Base-by-base conservation (phyloP, 108 stramenopile genomes). In the Fragilariopsis cylindrus region DNA sequence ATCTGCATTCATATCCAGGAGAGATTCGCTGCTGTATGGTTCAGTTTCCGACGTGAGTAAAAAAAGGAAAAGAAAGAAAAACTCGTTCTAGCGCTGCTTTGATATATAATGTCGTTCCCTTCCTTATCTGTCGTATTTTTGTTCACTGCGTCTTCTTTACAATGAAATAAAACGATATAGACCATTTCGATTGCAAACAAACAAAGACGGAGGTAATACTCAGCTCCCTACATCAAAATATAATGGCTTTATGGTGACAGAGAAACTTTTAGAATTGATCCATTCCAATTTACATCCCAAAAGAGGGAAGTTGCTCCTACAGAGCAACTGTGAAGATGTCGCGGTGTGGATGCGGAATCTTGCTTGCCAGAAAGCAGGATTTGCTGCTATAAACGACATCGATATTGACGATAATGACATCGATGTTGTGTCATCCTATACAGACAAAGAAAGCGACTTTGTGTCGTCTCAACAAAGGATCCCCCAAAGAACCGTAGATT, bases 301-400 rank as follows among this genome's bases (percentile, higher is more conserved):
- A 21, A 56, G 69, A 54, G 88, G 91, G 52, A 55, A 49, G 18
- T 49, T 93, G 21, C 52, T 91, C 0, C 55, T 93, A 7, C 92
- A 93, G 77, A 84, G 83, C 57, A 93, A 93, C 57, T 87, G 86
- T 50, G 92, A 93, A 71, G 92, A 93, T 82, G 92, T 93, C 8
- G 90, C 90, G 42, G 79, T 93, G 3, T 65, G 73, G 53, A 93
- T 93, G 82, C 67, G 71, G 47, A 63, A 90, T 39, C 70, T 77
- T 13, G 88, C 88, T 30, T 68, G 18, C 7, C 18, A 18, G 18
- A 48, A 9, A 4, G 48, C 0, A 5, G 49, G 49, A 12, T 68
- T 68, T 52, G 46, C 7, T 30, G 15, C 48, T 18, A 7, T 68
- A 4, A 48, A 68, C 47, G 67, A 68, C 48, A 12, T n/a, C n/a